Base-by-base conservation (phyloP, 73 alveolate genomes). In the Paramecium tetraurelia region DNA sequence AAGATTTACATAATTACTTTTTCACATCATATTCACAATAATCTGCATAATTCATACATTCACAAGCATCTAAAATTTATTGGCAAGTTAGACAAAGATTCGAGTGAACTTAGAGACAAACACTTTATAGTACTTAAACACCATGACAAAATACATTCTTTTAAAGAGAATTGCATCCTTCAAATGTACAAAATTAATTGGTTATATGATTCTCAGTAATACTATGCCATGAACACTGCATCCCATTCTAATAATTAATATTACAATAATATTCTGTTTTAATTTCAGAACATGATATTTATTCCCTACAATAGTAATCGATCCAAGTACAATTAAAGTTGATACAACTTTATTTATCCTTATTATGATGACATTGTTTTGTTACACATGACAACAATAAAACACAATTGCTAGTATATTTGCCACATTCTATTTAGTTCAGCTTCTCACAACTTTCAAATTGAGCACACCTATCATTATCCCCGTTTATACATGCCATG, bases 31-130 rank as follows among this genome's bases (percentile, higher is more conserved):
- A 76, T 14, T 7, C 0, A 20, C 89, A 76, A 38, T 76, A 38
- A 14, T 40, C 38, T 5, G 18, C 12, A 14, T 43, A 1, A 3
- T 14, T 5, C 22, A 38, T n/a, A 36, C 89, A 76, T 76, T 33
- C 63, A 76, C 89, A 76, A 20, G 71, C 29, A 76, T 76, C 89
- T 7, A 50, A 12, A 38, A 76, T 76, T 43, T 76, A 31, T 76
- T 76, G 72, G 38, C 89, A 76, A 9, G 89, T 7, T 5, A 76
- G n/a, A 36, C 89, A 76, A 6, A 31, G 0, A 8, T 10, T 10
- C 8, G 8, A 0, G 16, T 41, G 2, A 41, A 41, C 53, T 41
- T 41, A 41, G 12, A 41, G 8, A 10, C 53, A 41, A 1, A 41
- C 70, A 14, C n/a, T 16, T 20, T 11, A 12, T 36, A 12, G 44